Conservation (phyloP, 2,329 filamentous ascomycete species). For the Ophiocordyceps sinensis region DNA sequence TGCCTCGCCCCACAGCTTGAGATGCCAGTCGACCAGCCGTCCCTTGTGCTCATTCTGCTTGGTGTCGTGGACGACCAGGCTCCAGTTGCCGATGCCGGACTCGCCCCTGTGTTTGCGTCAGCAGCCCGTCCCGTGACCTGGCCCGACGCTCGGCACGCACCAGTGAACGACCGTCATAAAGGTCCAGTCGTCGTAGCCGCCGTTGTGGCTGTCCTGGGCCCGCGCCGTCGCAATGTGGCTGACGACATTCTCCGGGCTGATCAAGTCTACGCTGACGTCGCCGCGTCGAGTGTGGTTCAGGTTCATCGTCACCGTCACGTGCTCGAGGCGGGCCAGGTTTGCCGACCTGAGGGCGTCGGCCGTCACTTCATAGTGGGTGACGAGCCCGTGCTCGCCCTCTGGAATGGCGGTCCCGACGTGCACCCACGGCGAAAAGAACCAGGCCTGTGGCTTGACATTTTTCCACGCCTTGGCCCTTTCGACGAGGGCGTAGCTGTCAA, state of each 20-base stretch:
- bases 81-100: slow-evolving; percentile 77
- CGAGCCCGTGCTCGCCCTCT: slow-evolving; percentile 66
- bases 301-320: slow-evolving; percentile 97
- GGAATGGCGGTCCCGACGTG: slow-evolving; percentile 78
- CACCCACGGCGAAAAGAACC: slow-evolving; percentile 88
- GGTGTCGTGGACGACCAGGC: slow-evolving; percentile 75
- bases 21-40: slow-evolving; percentile 76
- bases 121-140: neutral
- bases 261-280: slow-evolving; percentile 82
- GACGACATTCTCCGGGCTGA: slow-evolving; percentile 67
- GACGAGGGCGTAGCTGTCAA: slow-evolving; percentile 76
- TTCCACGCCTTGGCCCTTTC: slow-evolving; percentile 76
- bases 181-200: slow-evolving; percentile 87
- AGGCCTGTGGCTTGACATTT: slow-evolving; percentile 86
- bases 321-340: slow-evolving; percentile 78
- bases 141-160: slow-evolving; percentile 32
- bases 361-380: slow-evolving; percentile 71
- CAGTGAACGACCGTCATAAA: slow-evolving; percentile 98
- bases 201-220: slow-evolving; percentile 46
- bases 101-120: slow-evolving; percentile 56
- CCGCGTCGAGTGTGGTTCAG: slow-evolving; percentile 75
- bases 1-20: slow-evolving; percentile 86
- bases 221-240: slow-evolving; percentile 74
- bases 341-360: slow-evolving; percentile 63
- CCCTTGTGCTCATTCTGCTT: slow-evolving; percentile 63